Conservation (phyloP, 1,284 basidiomycete genomes). For the Irpex sp. region DNA sequence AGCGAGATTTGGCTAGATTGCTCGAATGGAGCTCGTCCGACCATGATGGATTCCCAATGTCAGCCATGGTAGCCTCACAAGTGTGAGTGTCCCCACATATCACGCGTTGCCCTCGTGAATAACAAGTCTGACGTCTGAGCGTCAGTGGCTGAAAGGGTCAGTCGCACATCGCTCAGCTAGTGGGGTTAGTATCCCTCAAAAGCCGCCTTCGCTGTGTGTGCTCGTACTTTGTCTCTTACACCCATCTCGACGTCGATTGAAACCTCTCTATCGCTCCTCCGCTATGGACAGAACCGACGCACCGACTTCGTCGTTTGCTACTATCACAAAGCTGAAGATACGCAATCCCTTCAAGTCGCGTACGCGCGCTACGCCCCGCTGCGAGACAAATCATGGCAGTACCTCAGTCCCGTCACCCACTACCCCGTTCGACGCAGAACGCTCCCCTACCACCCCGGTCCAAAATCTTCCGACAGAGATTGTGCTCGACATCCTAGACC, state of each 20-base stretch:
- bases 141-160: background rate
- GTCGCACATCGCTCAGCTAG: background rate
- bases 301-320: conserved; percentile 4
- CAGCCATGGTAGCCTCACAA: background rate
- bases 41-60: background rate
- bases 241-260: conserved; percentile 1
- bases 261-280: background rate
- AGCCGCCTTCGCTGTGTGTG: conserved; percentile 4
- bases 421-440: background rate
- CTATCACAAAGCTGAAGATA: conserved; percentile 3
- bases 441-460: conserved; percentile 8
- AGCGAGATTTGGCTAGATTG: background rate
- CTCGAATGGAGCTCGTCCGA: too few species aligned
- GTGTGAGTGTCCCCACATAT: background rate
- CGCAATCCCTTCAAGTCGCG: conserved; percentile 3
- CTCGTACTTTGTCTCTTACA: background rate
- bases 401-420: conserved; percentile 13
- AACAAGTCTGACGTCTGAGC: background rate
- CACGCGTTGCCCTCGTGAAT: background rate
- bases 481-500: conserved; percentile 11
- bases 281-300: conserved; percentile 10
- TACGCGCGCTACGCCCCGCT: conserved; percentile 1
- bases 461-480: conserved; percentile 13
- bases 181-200: background rate
- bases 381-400: background rate